These are phyloP conservation scores for Naganishia cerealis DNA, from an alignment of 1,284 basidiomycete genomes.

Conservation along the genomic window DNA sequence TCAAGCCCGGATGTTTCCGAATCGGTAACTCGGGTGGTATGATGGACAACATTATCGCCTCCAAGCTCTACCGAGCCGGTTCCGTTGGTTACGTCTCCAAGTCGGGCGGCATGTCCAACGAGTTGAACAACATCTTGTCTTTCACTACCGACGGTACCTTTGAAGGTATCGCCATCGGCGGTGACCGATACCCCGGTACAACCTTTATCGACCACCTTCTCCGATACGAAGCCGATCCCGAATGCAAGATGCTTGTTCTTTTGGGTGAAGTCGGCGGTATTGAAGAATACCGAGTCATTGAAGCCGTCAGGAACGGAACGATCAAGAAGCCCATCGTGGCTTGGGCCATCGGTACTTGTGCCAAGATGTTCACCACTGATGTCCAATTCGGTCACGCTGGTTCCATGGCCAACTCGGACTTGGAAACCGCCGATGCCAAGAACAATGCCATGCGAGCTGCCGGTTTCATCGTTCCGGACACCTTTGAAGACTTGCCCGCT, in stretches of 20 bases:
- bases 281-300: conserved; percentile 98
- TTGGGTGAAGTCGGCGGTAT: conserved; percentile 98
- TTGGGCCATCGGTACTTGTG: conserved; percentile 99
- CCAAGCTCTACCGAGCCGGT: conserved; percentile 96
- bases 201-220: conserved; percentile 99
- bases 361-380: conserved; percentile 99
- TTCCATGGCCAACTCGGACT: conserved; percentile 94
- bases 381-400: conserved; percentile 99
- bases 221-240: conserved; percentile 93
- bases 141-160: conserved; percentile 97
- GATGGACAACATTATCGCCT: conserved; percentile 99
- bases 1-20: conserved; percentile 99
- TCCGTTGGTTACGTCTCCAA: conserved; percentile 99
- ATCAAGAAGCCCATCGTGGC: conserved; percentile 99
- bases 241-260: conserved; percentile 97
- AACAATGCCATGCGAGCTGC: conserved; percentile 91
- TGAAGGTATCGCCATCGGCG: conserved; percentile 99
- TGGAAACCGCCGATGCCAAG: conserved; percentile 97
- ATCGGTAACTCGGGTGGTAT: conserved; percentile 99
- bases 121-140: conserved; percentile 98
- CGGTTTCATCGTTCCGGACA: conserved; percentile 95
- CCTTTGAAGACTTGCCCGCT: conserved; percentile 91
- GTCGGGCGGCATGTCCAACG: conserved; percentile 99
- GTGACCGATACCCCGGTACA: conserved; percentile 96
- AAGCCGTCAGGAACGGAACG: conserved; percentile 87